phyloP scores from a whole-genome alignment of 495 filamentous ascomycete species.

The Trichoderma gamsii region DNA sequence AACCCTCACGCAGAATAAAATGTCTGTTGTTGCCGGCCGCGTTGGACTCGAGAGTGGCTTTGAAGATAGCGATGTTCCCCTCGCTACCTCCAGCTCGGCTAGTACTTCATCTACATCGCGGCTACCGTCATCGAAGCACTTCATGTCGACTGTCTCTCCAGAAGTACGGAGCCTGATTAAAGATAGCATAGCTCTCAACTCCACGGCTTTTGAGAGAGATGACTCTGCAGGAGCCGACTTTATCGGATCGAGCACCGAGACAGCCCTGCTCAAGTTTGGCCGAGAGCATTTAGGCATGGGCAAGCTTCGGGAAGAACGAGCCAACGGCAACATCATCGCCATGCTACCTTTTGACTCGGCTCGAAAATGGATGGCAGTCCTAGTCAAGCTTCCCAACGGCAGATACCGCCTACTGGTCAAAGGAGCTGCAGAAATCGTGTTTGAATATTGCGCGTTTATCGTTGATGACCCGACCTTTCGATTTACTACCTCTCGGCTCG shows the following conservation, averaged over 20 bases:
- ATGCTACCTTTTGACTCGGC: constrained; percentile 64
- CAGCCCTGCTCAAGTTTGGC: constrained; percentile 51
- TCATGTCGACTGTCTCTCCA: constrained; percentile 49
- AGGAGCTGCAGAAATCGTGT: constrained; percentile 65
- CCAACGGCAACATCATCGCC: constrained; percentile 52
- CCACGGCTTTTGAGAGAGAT: constrained; percentile 68
- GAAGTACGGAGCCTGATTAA: constrained; percentile 51
- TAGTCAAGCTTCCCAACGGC: constrained; percentile 49
- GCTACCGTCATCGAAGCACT: constrained; percentile 23
- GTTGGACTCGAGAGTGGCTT: constrained; percentile 37
- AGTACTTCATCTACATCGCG: constrained; percentile 21
- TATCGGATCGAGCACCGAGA: constrained; percentile 72
- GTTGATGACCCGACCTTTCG: constrained; percentile 53
- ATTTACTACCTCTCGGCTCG: constrained; percentile 45
- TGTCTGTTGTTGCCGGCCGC: constrained; percentile 67
- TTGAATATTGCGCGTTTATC: constrained; percentile 53
- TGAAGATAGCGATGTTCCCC: constrained; percentile 23
- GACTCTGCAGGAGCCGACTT: constrained; percentile 54
- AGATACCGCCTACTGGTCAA: constrained; percentile 62
- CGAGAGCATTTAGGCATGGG: constrained; percentile 59
- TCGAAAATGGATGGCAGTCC: constrained; percentile 66
- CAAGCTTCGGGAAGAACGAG: constrained; percentile 48
- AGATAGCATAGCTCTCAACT: constrained; percentile 65
- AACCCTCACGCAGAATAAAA: constrained; percentile 71
- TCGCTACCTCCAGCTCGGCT: constrained; percentile 47